phyloP scores from a whole-genome alignment of 305 asterid species.

The Fraxinus floribunda region DNA sequence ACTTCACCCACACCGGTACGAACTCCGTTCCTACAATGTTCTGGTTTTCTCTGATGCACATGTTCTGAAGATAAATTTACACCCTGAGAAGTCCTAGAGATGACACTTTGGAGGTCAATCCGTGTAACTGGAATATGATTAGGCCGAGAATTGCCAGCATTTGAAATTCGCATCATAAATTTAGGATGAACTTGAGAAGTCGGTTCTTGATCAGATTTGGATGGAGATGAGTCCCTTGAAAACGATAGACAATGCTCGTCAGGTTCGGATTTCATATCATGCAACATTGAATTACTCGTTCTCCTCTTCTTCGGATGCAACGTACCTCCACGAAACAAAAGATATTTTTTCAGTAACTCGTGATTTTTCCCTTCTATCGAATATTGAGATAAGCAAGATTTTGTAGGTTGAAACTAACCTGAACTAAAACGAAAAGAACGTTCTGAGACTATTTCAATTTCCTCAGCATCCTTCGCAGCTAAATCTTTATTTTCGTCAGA shows the following conservation, averaged over 20 bases:
- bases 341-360: slow-evolving; percentile 6
- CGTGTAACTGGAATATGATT: slow-evolving; percentile 24
- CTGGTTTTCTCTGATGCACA: slow-evolving; percentile 29
- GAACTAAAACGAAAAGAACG: slow-evolving; percentile 39
- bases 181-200: slow-evolving; percentile 42
- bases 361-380: not conserved
- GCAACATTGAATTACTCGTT: slow-evolving; percentile 39
- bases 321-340: slow-evolving; percentile 40
- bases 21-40: slow-evolving; percentile 10
- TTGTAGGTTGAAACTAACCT: slow-evolving; percentile 25
- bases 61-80: slow-evolving; percentile 36
- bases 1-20: slow-evolving; percentile 32
- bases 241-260: slow-evolving; percentile 53
- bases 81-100: slow-evolving; percentile 27
- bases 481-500: slow-evolving; percentile 41
- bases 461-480: slow-evolving; percentile 35
- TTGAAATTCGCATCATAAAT: slow-evolving; percentile 36
- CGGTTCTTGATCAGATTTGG: slow-evolving; percentile 63
- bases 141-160: slow-evolving; percentile 32
- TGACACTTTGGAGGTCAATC: slow-evolving; percentile 24
- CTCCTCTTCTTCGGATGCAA: slow-evolving; percentile 75
- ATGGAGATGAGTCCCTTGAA: slow-evolving; percentile 67
- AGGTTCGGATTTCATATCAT: slow-evolving; percentile 35
- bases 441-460: slow-evolving; percentile 38
- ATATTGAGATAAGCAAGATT: not conserved